Conservation (phyloP, 495 filamentous ascomycete species). For the Penicillium pulvis region DNA sequence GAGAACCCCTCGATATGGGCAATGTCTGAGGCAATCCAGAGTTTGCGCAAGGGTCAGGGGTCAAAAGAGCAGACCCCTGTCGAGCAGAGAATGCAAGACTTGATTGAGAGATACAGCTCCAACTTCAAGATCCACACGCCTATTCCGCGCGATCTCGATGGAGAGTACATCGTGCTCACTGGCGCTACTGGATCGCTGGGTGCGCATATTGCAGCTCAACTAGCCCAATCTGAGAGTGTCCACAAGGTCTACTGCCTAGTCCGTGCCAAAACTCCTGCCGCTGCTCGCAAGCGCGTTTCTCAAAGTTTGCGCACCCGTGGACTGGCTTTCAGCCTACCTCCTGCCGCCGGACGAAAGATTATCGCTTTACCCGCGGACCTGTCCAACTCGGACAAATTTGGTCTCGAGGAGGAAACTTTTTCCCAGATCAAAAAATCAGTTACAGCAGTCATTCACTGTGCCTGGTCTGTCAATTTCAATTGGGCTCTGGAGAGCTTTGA, state of each 20-base stretch:
- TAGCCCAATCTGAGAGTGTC: constrained; percentile 30
- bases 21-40: constrained; percentile 26
- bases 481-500: constrained; percentile 60
- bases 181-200: constrained; percentile 69
- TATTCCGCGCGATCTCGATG: constrained; percentile 20
- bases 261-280: constrained; percentile 46
- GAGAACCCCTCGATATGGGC: constrained; percentile 38
- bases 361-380: constrained; percentile 42
- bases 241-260: constrained; percentile 57
- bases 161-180: constrained; percentile 44
- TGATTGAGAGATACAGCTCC: constrained; percentile 38
- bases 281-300: constrained; percentile 50
- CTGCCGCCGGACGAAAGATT: constrained; percentile 36
- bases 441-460: constrained; percentile 62
- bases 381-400: constrained; percentile 40
- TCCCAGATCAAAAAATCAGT: constrained; percentile 38
- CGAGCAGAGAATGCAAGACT: constrained; percentile 21
- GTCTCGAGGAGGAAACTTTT: constrained; percentile 41
- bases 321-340: constrained; percentile 22
- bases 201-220: constrained; percentile 51
- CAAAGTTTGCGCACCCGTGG: constrained; percentile 46
- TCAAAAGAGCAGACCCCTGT: constrained; percentile 20
- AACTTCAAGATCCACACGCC: constrained; percentile 33
- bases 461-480: constrained; percentile 75
- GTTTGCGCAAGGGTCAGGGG: constrained; percentile 9